Evolutionary conservation across 1,284 basidiomycete genomes (phyloP).

Genomic region (Heimioporus punctisporus): DNA sequence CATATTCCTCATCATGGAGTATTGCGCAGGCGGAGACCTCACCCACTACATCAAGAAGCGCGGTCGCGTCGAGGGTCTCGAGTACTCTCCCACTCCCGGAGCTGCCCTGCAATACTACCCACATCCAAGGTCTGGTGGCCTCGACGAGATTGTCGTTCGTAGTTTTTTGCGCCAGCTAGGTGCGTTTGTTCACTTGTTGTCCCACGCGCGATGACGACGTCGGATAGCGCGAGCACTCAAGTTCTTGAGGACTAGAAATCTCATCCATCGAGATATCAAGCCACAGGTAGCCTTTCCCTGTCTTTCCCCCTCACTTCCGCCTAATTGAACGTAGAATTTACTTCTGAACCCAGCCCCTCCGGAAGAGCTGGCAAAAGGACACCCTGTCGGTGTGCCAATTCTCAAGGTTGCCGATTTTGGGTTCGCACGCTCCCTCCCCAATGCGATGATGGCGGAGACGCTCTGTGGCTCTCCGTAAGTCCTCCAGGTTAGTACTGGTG

Average conservation of each 20-base stretch:
- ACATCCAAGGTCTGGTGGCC: constrained; percentile 89
- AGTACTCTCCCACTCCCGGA: constrained; percentile 72
- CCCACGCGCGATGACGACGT: constrained; percentile 36
- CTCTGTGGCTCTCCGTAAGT: constrained; percentile 95
- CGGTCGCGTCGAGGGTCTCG: constrained; percentile 83
- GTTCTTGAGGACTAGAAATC: constrained; percentile 87
- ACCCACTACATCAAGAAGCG: constrained; percentile 97
- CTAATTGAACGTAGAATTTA: constrained; percentile 67
- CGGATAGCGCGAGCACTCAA: constrained; percentile 85
- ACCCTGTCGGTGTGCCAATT: constrained; percentile 92
- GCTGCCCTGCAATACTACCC: constrained; percentile 83
- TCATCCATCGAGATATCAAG: constrained; percentile 98
- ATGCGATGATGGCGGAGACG: constrained; percentile 95
- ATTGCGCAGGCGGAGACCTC: constrained; percentile 94
- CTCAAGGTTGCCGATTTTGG: constrained; percentile 98
- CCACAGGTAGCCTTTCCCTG: constrained; percentile 66
- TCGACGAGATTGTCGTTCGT: constrained; percentile 90
- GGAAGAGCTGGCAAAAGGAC: constrained; percentile 81
- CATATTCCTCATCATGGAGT: constrained; percentile 99
- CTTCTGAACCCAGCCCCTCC: constrained; percentile 85
- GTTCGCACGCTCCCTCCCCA: constrained; percentile 92
- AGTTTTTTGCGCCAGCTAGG: constrained; percentile 95
- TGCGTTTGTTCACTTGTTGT: constrained; percentile 37
- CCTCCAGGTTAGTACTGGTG: not conserved
- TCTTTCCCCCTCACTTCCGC: not conserved